phyloP scores from a whole-genome alignment of 202 grass and related monocot species.

The Digitaria exilis region DNA sequence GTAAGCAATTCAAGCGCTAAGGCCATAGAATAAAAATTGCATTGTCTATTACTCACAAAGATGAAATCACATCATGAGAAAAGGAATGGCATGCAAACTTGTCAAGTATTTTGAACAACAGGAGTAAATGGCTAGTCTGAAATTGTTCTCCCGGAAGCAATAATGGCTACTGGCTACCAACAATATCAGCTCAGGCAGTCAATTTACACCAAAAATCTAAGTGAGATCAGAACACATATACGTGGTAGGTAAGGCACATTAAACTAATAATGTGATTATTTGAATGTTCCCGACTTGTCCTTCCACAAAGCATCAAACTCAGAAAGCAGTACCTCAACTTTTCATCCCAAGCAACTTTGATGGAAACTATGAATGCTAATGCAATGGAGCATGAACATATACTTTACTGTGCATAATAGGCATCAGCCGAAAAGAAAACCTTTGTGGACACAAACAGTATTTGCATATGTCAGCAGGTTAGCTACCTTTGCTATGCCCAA shows the following conservation, averaged over 20 bases:
- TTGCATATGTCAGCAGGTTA: constrained; percentile 4
- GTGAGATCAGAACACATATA: neutral
- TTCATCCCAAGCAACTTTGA: neutral
- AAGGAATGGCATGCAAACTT: neutral
- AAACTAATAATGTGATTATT: neutral
- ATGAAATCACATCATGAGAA: neutral
- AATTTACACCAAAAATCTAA: neutral
- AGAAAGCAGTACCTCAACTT: constrained; percentile 3
- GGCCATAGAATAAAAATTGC: neutral
- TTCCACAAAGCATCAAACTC: neutral
- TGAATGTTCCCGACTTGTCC: neutral
- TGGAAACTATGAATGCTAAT: neutral
- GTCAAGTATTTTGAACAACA: neutral
- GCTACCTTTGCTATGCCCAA: constrained; percentile 91
- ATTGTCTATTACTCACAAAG: neutral
- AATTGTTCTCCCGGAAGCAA: neutral
- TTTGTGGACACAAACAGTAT: neutral
- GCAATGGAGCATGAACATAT: neutral
- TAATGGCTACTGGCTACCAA: neutral
- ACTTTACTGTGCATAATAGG: neutral
- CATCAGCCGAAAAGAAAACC: neutral
- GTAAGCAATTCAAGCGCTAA: neutral
- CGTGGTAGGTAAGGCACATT: neutral
- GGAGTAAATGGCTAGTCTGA: neutral
- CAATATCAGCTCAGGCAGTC: neutral